Base-by-base conservation (phyloP, 1,139 yeast species). In the Hansenula sp. region DNA sequence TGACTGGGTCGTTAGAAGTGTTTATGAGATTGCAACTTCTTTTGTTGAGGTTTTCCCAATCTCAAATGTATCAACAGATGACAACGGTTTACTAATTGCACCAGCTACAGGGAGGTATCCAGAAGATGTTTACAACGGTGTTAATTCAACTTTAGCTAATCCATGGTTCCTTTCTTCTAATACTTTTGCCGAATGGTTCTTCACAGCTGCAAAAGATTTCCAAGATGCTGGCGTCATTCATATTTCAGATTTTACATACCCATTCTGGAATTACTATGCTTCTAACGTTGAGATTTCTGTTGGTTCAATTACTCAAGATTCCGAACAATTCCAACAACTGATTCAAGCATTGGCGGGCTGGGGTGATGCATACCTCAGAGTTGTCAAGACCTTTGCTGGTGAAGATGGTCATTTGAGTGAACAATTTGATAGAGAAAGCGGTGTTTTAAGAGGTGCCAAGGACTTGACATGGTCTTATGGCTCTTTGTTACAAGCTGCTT, bases 151-250 rank as follows among this genome's bases (percentile, higher is more conserved):
- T 13, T 82, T 79, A 53, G 96, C 96, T 5, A 90, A 90, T 56
- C 96, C 97, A 3, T 90, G 96, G 97, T 90, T 89, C 59, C 74
- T 90, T 45, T 73, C 91, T 21, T 89, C 96, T 0, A 80, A 91
- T 0, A 71, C 90, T 3, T 88, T 90, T 1, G 76, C 94, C 1
- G 58, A 61, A 41, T 44, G 59, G 24, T 48, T 64, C 8, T 70
- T 63, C 59, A 69, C 61, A 49, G 55, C 58, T 45, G 62, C 64
- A 41, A 18, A 28, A 28, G 27, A 36, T 3, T 36, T 36, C 27
- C 21, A 36, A 18, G 32, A 28, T 13, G 5, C 21, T 9, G 32
- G 33, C 4, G 16, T 17, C 4, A 60, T 53, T 48, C 61, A 60
- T 38, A 57, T 66, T 41, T 58, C 59, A 49, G 38, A 40, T 5